A percentile compares a stretch with the other conserved stretches of the same genome.
Evolutionary conservation across 805 yeast species (phyloP).

Genomic region (Candida oleophila): DNA sequence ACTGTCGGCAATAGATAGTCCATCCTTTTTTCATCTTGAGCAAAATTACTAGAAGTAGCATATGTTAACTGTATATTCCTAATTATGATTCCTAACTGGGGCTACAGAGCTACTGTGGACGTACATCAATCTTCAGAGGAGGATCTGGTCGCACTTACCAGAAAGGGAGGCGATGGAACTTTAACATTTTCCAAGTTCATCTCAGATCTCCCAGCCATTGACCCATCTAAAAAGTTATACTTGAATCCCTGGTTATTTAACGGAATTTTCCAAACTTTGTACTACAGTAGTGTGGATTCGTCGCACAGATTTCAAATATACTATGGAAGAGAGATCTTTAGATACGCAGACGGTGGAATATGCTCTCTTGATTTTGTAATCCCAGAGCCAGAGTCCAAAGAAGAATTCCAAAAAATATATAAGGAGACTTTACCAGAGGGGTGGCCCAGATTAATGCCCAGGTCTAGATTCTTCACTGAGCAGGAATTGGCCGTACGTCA

Average conservation of each 20-base stretch:
- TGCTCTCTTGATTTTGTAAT: conserved; percentile 76
- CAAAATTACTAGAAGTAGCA: too few species aligned
- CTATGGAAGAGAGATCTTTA: conserved; percentile 70
- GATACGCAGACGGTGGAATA: conserved; percentile 64
- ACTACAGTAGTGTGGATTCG: conserved; percentile 55
- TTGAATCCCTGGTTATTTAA: conserved; percentile 64
- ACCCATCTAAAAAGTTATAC: conserved; percentile 39
- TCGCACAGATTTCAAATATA: conserved; percentile 54
- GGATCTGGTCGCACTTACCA: conserved; percentile 14
- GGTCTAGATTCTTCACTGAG: conserved; percentile 52
- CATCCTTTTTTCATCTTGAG: not conserved
- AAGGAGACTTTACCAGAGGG: conserved; percentile 31
- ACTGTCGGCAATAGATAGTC: not conserved
- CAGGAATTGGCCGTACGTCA: conserved; percentile 38
- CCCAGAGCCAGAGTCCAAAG: conserved; percentile 27
- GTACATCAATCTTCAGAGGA: conserved; percentile 20
- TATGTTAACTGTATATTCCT: too few species aligned
- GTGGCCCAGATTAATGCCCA: conserved; percentile 43
- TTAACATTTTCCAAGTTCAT: conserved; percentile 16
- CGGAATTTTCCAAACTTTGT: conserved; percentile 78
- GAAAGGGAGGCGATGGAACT: conserved; percentile 6
- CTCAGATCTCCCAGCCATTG: conserved; percentile 19
- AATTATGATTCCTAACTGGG: conserved; percentile 33
- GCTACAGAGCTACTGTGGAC: conserved; percentile 33
- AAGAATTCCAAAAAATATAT: conserved; percentile 22